Percentiles rank a stretch among this genome's conserved stretches.
These are phyloP conservation scores for Didymella exigua DNA, from an alignment of 2,329 filamentous ascomycete species.

Conservation along the genomic window DNA sequence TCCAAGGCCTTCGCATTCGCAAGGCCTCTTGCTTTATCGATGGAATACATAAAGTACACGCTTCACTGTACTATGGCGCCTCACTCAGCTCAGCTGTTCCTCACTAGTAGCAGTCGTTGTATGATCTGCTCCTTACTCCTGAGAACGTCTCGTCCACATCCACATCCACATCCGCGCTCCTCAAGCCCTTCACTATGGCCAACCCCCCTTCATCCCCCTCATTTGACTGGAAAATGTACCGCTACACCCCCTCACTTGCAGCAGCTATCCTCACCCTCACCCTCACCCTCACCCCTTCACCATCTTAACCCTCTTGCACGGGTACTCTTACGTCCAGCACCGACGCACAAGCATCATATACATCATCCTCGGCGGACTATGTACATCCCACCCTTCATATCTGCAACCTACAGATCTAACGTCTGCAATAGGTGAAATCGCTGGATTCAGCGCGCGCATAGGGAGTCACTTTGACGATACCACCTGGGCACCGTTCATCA, in stretches of 20 bases:
- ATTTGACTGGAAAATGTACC: slow-evolving; percentile 45
- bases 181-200: slow-evolving; percentile 17
- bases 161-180: neutral
- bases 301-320: slow-evolving; percentile 29
- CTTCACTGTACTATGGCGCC: neutral
- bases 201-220: slow-evolving; percentile 26
- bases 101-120: neutral
- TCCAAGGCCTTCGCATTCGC: neutral
- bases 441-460: slow-evolving; percentile 50
- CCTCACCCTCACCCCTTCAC: too few species aligned
- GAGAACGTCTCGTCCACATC: neutral
- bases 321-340: slow-evolving; percentile 7
- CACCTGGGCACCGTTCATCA: slow-evolving; percentile 49
- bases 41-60: neutral
- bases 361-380: slow-evolving; percentile 34
- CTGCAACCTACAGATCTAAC: neutral
- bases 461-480: slow-evolving; percentile 46
- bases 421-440: slow-evolving; percentile 43
- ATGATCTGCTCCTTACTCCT: slow-evolving; percentile 3
- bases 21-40: neutral
- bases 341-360: slow-evolving; percentile 25
- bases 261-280: slow-evolving; percentile 32
- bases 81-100: neutral
- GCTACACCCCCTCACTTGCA: slow-evolving; percentile 38
- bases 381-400: slow-evolving; percentile 19